Conservation (phyloP, 768 basidiomycete genomes). For the Tulasnella calospora region DNA sequence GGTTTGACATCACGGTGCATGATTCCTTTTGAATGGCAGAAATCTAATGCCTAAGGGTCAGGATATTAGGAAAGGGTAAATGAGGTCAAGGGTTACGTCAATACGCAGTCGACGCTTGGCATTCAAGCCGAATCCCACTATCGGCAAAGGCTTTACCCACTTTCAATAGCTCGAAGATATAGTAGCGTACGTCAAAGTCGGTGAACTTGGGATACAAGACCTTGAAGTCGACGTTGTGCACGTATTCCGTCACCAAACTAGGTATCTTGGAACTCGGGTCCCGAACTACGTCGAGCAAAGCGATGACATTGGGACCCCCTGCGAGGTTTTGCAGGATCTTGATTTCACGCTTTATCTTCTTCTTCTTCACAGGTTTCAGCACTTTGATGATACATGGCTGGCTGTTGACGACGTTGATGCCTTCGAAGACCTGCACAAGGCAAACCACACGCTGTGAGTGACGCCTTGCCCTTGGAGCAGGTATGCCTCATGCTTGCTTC, state of each 20-base stretch:
- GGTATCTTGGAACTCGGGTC: constrained; percentile 59
- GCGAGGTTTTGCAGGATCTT: constrained; percentile 65
- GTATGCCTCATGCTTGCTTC: constrained; percentile 24
- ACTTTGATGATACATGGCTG: constrained; percentile 64
- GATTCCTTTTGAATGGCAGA: constrained; percentile 65
- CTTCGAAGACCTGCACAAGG: constrained; percentile 50
- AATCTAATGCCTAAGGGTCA: constrained; percentile 52
- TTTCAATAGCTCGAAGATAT: constrained; percentile 61
- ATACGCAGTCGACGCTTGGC: not conserved
- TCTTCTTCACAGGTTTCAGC: constrained; percentile 63
- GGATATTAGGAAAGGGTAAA: not conserved
- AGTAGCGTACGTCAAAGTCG: constrained; percentile 63
- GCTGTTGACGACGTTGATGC: constrained; percentile 51
- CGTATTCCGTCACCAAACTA: constrained; percentile 63
- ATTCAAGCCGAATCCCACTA: not conserved
- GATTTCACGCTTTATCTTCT: constrained; percentile 71
- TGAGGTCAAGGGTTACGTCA: not conserved
- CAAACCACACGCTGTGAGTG: constrained; percentile 14
- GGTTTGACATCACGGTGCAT: constrained; percentile 69
- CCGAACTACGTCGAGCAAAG: constrained; percentile 60
- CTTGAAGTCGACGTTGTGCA: constrained; percentile 66
- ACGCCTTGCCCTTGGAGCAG: not conserved
- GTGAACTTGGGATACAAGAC: constrained; percentile 52
- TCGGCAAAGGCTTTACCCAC: not conserved
- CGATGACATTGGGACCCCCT: constrained; percentile 66